Evolutionary conservation across 805 yeast genomes (phyloP), one percentile per base, ranked within the genome.

Genomic region (Monosporozyma aerobia): DNA sequence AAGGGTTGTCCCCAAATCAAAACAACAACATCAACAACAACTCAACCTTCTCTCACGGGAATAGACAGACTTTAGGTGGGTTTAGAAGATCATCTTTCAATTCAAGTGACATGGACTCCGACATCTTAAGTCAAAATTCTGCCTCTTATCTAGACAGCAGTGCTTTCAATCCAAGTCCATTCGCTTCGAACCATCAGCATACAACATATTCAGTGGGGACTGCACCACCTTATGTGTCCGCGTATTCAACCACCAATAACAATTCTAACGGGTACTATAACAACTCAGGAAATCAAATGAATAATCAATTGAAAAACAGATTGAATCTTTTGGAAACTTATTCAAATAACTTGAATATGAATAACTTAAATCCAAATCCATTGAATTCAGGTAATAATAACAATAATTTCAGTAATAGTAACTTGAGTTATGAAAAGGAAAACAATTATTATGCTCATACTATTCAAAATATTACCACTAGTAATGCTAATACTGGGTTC

Each of bases 121-220:
- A 62, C 50, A 51, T 59, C 19, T 47, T 57, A 22, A 52, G 49
- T 13, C 35, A 52, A 22, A 53, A 52, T 43, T 29, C 47, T 22
- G 43, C 23, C 39, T 33, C 33, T 4, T 44, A 50, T 13, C 30
- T 33, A 32, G 43, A 51, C 16, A 33, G 48, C 10, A 52, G 32
- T 32, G 16, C 29, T 8, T 25, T 49, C 14, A 49, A 48, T 47
- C 25, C 30, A 22, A 25, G 22, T 27, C 51, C 50, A 19, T 51
- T 50, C 16, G 60, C 68, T 13, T 63, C 66, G 8, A 48, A 59
- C 25, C 19, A 59, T 27, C 59, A 60, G 54, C 60, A 67, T 49
- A 56, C 65, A 0, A 61, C 69, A 25, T 58, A 63, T 13, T 67
- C 71, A 22, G 65, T 68, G 3, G 71, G 71, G 11, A 61, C 65